Conservation (phyloP, 345 rosid species). For the Isatis tinctoria region DNA sequence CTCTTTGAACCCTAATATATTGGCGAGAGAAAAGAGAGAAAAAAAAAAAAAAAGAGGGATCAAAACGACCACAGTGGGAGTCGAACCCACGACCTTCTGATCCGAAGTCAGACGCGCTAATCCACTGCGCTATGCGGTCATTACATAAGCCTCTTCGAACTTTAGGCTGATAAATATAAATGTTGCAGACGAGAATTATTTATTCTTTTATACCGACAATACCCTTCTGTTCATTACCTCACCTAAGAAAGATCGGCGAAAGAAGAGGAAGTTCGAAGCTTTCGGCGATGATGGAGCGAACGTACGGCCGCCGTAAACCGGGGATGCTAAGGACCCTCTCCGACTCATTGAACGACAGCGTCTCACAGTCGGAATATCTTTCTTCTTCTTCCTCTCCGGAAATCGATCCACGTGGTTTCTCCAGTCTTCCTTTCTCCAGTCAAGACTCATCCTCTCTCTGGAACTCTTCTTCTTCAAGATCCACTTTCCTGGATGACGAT, state of each 20-base stretch:
- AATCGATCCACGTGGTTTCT: conserved; percentile 33
- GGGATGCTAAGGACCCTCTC: conserved; percentile 42
- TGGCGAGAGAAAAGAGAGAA: neutral
- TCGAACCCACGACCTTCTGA: conserved; percentile 93
- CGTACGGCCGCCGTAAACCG: conserved; percentile 76
- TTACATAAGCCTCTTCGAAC: neutral
- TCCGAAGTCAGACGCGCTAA: conserved; percentile 99
- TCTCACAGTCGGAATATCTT: conserved; percentile 14
- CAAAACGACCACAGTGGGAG: conserved; percentile 70
- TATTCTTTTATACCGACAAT: neutral
- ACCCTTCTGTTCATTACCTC: neutral
- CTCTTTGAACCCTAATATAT: conserved; percentile 17
- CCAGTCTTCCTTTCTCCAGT: conserved; percentile 42
- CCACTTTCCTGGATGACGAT: conserved; percentile 10
- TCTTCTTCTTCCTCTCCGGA: conserved; percentile 46
- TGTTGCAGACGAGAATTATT: neutral
- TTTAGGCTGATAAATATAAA: no score
- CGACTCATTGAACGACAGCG: conserved; percentile 41
- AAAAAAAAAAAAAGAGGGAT: neutral
- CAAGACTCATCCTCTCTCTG: conserved; percentile 55
- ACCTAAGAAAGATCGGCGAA: neutral
- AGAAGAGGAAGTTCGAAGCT: neutral
- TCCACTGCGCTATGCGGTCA: conserved; percentile 97
- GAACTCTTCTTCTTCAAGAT: conserved; percentile 14
- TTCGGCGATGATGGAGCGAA: conserved; percentile 59